phyloP scores from a whole-genome alignment of 2,329 filamentous ascomycete species.

The Xylaria sp. region DNA sequence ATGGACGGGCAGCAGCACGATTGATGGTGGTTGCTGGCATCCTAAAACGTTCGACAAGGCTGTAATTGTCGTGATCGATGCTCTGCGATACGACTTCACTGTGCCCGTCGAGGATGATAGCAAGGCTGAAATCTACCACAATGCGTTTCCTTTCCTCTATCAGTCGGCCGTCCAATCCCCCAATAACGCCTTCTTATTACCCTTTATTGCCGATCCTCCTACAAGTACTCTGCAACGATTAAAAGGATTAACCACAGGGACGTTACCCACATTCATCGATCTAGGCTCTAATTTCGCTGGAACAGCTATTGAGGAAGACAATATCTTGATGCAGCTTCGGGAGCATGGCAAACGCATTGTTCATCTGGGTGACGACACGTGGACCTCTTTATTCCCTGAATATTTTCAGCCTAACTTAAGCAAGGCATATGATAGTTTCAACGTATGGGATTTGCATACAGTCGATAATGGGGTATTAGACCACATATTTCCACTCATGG shows the following conservation, averaged over 20 bases:
- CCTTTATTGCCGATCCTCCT: conserved; percentile 96
- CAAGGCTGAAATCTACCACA: conserved; percentile 76
- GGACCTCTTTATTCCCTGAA: conserved; percentile 91
- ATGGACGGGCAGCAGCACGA: conserved; percentile 56
- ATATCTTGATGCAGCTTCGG: conserved; percentile 74
- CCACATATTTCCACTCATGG: conserved; percentile 86
- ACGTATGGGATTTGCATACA: conserved; percentile 97
- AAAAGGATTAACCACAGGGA: conserved; percentile 95
- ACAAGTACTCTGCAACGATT: conserved; percentile 92
- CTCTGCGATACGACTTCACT: conserved; percentile 95
- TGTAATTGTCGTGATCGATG: conserved; percentile 90
- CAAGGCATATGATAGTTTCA: conserved; percentile 93
- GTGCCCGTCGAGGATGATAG: conserved; percentile 73
- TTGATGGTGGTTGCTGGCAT: conserved; percentile 88
- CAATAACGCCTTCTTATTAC: conserved; percentile 85
- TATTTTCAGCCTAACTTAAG: conserved; percentile 91
- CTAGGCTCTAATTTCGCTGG: conserved; percentile 95
- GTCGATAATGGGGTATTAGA: conserved; percentile 95
- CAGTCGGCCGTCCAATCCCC: conserved; percentile 80
- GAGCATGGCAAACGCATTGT: conserved; percentile 78
- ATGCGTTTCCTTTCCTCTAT: conserved; percentile 87
- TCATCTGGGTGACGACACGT: conserved; percentile 97
- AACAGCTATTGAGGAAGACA: conserved; percentile 93
- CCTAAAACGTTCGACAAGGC: conserved; percentile 93
- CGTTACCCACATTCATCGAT: conserved; percentile 93